Evolutionary conservation across 2,329 filamentous ascomycete genomes (phyloP).

Genomic region (Fusarium drepaniforme): DNA sequence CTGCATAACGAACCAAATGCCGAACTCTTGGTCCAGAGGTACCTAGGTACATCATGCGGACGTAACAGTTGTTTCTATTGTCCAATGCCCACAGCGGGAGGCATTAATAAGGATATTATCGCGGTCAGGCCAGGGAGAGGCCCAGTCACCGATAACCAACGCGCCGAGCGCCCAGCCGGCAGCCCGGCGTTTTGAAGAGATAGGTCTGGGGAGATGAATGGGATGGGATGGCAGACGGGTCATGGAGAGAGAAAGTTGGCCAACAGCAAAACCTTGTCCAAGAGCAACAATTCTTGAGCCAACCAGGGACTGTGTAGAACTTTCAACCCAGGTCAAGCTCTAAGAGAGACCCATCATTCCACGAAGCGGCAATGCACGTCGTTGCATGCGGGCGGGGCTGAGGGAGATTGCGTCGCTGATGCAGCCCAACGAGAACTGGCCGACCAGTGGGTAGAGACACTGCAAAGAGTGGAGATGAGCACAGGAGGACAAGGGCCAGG

Average conservation of each 20-base stretch:
- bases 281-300: not conserved
- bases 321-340: slow-evolving; percentile 17
- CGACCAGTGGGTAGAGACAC: not conserved
- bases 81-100: not conserved
- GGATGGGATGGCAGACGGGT: slow-evolving; percentile 10
- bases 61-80: not conserved
- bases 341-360: slow-evolving; percentile 25
- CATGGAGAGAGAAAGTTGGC: slow-evolving; percentile 15
- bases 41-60: not conserved
- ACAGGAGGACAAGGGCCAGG: slow-evolving; percentile 1
- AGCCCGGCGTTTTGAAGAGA: slow-evolving; percentile 9
- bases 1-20: slow-evolving; percentile 7
- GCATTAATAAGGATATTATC: slow-evolving; percentile 8
- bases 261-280: not conserved
- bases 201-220: slow-evolving; percentile 5
- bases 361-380: slow-evolving; percentile 32
- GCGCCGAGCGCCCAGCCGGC: slow-evolving; percentile 17
- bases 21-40: slow-evolving; percentile 10
- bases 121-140: not conserved
- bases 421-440: slow-evolving; percentile 7
- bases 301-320: slow-evolving; percentile 3
- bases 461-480: slow-evolving; percentile 3
- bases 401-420: slow-evolving; percentile 29
- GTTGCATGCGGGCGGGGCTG: slow-evolving; percentile 33
- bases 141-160: not conserved